Evolutionary conservation across 208 protist species (phyloP), one percentile per base, ranked within the genome.

Genomic region (Trypanosoma grayi): DNA sequence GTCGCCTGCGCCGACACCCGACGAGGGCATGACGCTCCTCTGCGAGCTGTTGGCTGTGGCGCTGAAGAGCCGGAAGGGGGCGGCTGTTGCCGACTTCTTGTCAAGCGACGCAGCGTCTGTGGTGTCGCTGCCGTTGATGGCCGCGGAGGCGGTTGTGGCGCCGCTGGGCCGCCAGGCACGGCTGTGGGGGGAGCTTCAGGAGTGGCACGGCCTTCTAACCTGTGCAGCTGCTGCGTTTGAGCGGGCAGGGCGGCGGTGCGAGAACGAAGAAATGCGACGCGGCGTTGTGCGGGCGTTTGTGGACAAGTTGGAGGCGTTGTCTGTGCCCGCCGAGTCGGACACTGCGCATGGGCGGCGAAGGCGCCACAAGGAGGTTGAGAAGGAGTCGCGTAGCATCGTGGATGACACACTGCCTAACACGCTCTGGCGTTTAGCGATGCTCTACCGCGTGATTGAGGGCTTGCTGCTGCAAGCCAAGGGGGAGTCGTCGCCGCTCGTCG

Each of bases 361-460:
- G 22, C 24, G 34, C 25, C 7, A 27, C 41, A 60, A 44, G 16
- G 18, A 59, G 10, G 34, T 33, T 11, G 24, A 43, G 9, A 0
- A 53, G 31, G 54, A 3, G 30, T 2, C 7, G 0, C 18, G 11
- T 13, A 4, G 9, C 28, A 34, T 1, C 30, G 9, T 10, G 16
- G 14, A 27, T 34, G 62, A 69, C 37, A 61, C 62, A 34, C 24
- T 69, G 14, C 27, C 46, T 4, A 69, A 69, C 46, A 46, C 37
- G 0, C 34, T 69, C 16, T 69, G 54, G 51, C 62, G 62, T 40
- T 18, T 55, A 9, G 14, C 62, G 27, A 30, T 61, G 44, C 1
- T 69, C 8, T 69, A 27, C 28, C 62, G 62, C 52, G 43, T 69
- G 36, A 51, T 69, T 33, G 54, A 61, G n/a, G 30, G 45, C 10